phyloP scores from a whole-genome alignment of 148 eudicot genomes.

The Rheum nobile region DNA sequence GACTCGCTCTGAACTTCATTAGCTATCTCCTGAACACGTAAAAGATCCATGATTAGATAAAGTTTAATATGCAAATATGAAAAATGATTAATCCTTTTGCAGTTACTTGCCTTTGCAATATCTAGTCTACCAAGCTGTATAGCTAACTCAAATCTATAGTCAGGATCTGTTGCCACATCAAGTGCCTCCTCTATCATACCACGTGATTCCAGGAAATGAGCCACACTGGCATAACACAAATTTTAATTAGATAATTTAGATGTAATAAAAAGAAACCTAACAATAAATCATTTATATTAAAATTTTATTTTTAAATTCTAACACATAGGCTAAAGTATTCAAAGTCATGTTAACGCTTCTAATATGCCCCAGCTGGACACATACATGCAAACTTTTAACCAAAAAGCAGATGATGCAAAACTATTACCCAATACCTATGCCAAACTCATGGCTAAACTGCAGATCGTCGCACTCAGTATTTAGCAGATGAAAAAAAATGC shows the following conservation, averaged over 20 bases:
- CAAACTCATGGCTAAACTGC: not conserved
- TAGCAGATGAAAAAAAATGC: not conserved
- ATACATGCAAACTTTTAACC: not conserved
- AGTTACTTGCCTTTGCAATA: constrained; percentile 55
- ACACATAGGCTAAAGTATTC: not conserved
- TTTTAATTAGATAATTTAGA: not conserved
- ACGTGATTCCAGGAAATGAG: constrained; percentile 90
- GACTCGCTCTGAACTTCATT: constrained; percentile 75
- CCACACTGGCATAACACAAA: constrained; percentile 43
- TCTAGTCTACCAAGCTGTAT: constrained; percentile 90
- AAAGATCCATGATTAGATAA: not conserved
- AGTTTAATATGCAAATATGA: not conserved
- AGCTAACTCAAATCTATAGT: constrained; percentile 96
- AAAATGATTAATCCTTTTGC: not conserved
- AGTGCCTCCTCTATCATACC: constrained; percentile 90
- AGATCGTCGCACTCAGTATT: not conserved
- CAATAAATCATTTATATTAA: not conserved
- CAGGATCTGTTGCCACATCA: constrained; percentile 97
- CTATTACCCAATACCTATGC: not conserved
- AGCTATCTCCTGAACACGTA: constrained; percentile 73
- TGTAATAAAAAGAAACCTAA: not conserved
- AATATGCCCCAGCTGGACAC: not conserved
- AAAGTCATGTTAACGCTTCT: not conserved
- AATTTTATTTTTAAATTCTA: not conserved
- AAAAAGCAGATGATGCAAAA: not conserved